Percentiles rank a stretch among this genome's conserved stretches.
Conservation (phyloP, 148 eudicot genomes). For the Rhododendron molle region DNA sequence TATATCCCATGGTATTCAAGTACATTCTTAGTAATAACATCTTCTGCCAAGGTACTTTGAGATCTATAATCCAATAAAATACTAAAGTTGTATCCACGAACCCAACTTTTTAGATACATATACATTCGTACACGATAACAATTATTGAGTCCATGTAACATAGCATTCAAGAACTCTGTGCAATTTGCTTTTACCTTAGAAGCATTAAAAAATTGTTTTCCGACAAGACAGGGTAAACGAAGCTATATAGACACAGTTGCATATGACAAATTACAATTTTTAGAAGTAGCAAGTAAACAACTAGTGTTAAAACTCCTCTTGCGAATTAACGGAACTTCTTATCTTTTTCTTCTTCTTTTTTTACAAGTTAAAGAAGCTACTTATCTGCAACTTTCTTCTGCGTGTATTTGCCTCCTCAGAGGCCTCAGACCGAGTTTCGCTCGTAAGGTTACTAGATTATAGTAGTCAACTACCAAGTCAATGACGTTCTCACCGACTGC, state of each 20-base stretch:
- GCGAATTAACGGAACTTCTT: background rate
- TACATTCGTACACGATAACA: background rate
- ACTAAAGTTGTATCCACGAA: background rate
- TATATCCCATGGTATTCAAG: background rate
- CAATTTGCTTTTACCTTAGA: background rate
- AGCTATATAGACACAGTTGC: background rate
- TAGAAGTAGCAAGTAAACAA: background rate
- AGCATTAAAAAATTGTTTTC: background rate
- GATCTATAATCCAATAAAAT: background rate
- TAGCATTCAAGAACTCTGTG: background rate
- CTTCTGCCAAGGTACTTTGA: background rate
- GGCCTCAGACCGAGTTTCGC: background rate
- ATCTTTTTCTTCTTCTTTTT: background rate
- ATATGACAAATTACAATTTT: background rate
- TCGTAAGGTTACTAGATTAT: background rate
- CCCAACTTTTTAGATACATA: background rate
- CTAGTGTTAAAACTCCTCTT: background rate
- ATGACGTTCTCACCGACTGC: background rate
- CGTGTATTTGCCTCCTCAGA: conserved; percentile 1
- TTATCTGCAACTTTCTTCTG: background rate
- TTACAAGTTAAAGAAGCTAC: background rate
- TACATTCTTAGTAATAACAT: background rate
- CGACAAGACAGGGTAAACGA: background rate
- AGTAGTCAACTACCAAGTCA: background rate
- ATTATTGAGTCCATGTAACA: background rate